Evolutionary conservation across 306 rosid genomes (phyloP).

Genomic region (Quercus rubra): DNA sequence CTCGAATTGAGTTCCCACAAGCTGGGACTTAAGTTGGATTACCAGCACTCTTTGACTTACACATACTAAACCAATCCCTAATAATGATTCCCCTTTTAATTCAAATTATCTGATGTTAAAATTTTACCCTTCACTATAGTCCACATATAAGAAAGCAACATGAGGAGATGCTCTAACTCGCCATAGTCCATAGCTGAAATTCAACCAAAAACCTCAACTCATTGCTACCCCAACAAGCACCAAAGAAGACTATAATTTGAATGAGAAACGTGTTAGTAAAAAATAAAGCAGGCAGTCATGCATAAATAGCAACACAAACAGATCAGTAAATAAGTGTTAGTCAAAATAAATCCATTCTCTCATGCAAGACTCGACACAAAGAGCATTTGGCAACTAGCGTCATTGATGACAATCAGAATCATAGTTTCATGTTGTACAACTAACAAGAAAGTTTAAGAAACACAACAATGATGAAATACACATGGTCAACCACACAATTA

Average conservation of each 20-base stretch:
- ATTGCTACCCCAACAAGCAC: neutral
- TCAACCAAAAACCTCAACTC: neutral
- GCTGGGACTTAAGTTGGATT: too few relatives aligned
- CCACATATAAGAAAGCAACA: too few relatives aligned
- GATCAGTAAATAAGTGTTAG: neutral
- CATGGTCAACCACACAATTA: neutral
- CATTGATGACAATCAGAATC: neutral
- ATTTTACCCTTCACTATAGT: too few relatives aligned
- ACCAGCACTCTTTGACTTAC: too few relatives aligned
- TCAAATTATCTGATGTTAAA: too few relatives aligned
- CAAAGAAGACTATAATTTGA: neutral
- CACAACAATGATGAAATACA: neutral
- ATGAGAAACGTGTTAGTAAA: neutral
- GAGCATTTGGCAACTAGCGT: neutral
- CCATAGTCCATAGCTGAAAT: neutral
- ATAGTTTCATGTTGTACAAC: neutral
- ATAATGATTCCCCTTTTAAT: too few relatives aligned
- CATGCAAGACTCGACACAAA: neutral
- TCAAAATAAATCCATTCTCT: neutral
- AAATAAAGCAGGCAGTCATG: neutral
- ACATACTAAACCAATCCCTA: too few relatives aligned
- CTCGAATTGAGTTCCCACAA: too few relatives aligned
- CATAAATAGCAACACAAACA: neutral
- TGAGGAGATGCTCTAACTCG: too few relatives aligned
- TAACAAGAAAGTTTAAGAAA: neutral